These are phyloP conservation scores for Mallotus nudiflorus DNA, from an alignment of 345 rosid species.

Conservation along the genomic window DNA sequence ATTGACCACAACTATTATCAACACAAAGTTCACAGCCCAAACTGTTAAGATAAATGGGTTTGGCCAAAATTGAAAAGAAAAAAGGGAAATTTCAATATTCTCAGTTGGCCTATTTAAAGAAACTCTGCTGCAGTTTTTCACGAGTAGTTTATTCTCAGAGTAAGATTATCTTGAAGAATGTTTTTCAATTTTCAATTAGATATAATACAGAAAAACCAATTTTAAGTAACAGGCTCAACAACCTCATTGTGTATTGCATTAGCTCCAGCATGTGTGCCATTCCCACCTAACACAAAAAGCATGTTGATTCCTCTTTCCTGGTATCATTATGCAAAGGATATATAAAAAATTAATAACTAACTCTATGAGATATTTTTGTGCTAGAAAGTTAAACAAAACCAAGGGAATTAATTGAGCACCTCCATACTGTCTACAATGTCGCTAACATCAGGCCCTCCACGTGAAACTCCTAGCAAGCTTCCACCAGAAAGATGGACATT, in stretches of 20 bases:
- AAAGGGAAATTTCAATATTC: neutral
- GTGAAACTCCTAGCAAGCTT: slow-evolving; percentile 96
- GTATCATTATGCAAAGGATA: slow-evolving; percentile 20
- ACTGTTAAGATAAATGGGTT: neutral
- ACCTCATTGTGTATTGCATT: slow-evolving; percentile 98
- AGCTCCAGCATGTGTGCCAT: slow-evolving; percentile 99
- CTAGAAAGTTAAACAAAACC: neutral
- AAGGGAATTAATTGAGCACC: slow-evolving; percentile 40
- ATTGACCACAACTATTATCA: too few relatives aligned
- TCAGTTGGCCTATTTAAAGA: neutral
- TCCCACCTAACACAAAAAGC: slow-evolving; percentile 97
- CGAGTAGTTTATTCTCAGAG: neutral
- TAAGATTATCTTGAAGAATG: neutral
- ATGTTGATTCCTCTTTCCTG: slow-evolving; percentile 98
- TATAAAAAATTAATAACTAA: slow-evolving; percentile 8
- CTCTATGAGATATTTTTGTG: slow-evolving; percentile 2
- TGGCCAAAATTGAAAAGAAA: neutral
- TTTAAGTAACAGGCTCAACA: slow-evolving; percentile 1
- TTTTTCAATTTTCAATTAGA: neutral
- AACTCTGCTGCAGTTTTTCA: neutral
- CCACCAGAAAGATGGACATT: slow-evolving; percentile 98
- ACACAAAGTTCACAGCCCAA: too few relatives aligned
- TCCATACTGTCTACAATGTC: slow-evolving; percentile 80
- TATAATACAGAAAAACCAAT: neutral
- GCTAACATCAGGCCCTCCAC: slow-evolving; percentile 74